Conservation (phyloP, 352 stramenopile species). For the Plasmopara halstedii region DNA sequence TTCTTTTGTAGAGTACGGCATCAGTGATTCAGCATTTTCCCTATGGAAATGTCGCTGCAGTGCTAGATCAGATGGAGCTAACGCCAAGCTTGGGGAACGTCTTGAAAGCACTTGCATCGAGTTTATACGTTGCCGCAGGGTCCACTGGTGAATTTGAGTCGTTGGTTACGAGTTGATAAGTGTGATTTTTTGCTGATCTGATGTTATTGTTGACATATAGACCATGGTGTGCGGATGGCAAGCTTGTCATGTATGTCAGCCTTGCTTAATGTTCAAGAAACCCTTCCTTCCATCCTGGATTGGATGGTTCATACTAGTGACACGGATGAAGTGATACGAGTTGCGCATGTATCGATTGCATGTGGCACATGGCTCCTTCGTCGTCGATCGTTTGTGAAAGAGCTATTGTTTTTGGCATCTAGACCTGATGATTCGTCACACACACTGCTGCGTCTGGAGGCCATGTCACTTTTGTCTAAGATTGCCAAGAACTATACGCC, state of each 20-base stretch:
- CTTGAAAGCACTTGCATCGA: constrained; percentile 55
- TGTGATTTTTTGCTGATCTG: not conserved
- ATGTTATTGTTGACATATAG: constrained; percentile 18
- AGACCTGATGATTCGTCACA: constrained; percentile 45
- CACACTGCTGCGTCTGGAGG: constrained; percentile 58
- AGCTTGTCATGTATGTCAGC: constrained; percentile 74
- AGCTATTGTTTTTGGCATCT: constrained; percentile 62
- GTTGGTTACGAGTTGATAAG: not conserved
- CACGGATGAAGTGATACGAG: constrained; percentile 32
- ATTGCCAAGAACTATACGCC: constrained; percentile 76
- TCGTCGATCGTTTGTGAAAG: constrained; percentile 64
- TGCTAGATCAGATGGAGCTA: constrained; percentile 46
- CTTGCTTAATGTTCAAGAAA: constrained; percentile 65
- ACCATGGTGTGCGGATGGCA: constrained; percentile 71
- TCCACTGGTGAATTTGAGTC: constrained; percentile 33
- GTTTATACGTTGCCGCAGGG: constrained; percentile 52
- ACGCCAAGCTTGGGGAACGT: constrained; percentile 53
- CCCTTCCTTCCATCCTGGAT: constrained; percentile 48
- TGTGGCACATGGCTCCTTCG: constrained; percentile 51
- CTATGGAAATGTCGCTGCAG: constrained; percentile 47
- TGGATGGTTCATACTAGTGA: constrained; percentile 64
- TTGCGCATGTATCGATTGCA: constrained; percentile 55
- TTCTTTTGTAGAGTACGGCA: constrained; percentile 36
- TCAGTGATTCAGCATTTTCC: constrained; percentile 75
- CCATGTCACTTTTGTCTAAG: constrained; percentile 79